These are phyloP conservation scores for Urtica urens DNA, from an alignment of 306 rosid genomes.

Conservation along the genomic window DNA sequence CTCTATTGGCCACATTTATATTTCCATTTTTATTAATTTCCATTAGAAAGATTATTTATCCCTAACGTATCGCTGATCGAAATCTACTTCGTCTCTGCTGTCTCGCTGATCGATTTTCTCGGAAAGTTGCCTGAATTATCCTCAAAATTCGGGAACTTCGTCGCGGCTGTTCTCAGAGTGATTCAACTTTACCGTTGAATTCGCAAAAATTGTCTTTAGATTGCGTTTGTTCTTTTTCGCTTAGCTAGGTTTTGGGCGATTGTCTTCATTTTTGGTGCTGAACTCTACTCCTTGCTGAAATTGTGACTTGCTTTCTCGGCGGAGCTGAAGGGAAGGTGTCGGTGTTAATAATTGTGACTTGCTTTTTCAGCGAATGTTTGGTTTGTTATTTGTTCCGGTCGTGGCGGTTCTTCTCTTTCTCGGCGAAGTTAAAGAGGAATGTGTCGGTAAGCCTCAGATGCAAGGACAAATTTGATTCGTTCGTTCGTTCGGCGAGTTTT, in stretches of 20 bases:
- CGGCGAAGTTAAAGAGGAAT: background rate
- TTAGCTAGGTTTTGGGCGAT: no score
- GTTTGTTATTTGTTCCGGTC: no score
- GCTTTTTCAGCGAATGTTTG: no score
- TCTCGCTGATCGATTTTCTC: slow-evolving; percentile 11
- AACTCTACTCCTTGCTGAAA: no score
- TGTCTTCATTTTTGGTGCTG: no score
- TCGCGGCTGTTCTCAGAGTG: background rate
- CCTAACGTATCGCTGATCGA: background rate
- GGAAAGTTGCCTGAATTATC: background rate
- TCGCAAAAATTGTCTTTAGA: no score
- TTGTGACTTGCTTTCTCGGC: no score
- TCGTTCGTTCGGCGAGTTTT: background rate
- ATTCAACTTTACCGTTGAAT: no score
- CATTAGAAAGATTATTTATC: background rate
- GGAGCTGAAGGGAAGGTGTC: no score
- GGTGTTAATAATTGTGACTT: no score
- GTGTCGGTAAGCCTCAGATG: background rate
- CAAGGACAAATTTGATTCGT: background rate
- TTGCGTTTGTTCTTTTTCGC: no score
- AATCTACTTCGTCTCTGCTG: background rate
- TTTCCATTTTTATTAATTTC: background rate
- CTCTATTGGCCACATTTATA: slow-evolving; percentile 12
- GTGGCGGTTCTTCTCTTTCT: background rate
- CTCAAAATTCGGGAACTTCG: background rate